Conservation (phyloP, 352 stramenopile genomes). For the Globisporangium yorkense region DNA sequence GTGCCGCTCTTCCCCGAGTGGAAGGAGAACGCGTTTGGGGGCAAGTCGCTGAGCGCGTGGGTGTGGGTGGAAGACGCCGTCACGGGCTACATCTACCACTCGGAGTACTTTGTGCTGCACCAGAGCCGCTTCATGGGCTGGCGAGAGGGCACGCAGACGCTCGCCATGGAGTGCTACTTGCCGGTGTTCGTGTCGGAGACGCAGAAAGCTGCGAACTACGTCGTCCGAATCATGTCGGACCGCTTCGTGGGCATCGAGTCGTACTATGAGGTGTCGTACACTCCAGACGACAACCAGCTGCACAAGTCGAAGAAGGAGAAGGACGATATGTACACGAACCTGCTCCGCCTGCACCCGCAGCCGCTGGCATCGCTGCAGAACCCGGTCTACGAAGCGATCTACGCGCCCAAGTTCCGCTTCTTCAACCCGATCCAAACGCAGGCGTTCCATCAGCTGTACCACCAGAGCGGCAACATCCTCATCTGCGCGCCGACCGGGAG, state of each 20-base stretch:
- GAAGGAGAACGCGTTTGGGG: constrained; percentile 52
- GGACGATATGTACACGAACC: constrained; percentile 71
- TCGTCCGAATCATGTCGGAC: constrained; percentile 94
- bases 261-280: constrained; percentile 71
- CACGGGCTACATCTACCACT: constrained; percentile 92
- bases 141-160: constrained; percentile 54
- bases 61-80: constrained; percentile 97
- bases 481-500: constrained; percentile 95
- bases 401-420: constrained; percentile 82
- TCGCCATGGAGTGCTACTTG: constrained; percentile 94
- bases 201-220: constrained; percentile 87
- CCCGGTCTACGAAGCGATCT: constrained; percentile 89
- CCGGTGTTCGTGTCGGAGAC: constrained; percentile 92
- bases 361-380: constrained; percentile 92
- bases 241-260: constrained; percentile 95
- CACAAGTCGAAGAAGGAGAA: constrained; percentile 45
- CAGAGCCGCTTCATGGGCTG: constrained; percentile 67
- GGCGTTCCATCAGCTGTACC: constrained; percentile 96
- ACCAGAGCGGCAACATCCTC: constrained; percentile 94
- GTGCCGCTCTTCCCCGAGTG: constrained; percentile 64
- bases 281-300: constrained; percentile 23
- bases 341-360: constrained; percentile 95
- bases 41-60: constrained; percentile 87
- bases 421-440: constrained; percentile 98
- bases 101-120: constrained; percentile 86